phyloP scores from a whole-genome alignment of 2,329 filamentous ascomycete species.

The Amylocarpus encephaloides region DNA sequence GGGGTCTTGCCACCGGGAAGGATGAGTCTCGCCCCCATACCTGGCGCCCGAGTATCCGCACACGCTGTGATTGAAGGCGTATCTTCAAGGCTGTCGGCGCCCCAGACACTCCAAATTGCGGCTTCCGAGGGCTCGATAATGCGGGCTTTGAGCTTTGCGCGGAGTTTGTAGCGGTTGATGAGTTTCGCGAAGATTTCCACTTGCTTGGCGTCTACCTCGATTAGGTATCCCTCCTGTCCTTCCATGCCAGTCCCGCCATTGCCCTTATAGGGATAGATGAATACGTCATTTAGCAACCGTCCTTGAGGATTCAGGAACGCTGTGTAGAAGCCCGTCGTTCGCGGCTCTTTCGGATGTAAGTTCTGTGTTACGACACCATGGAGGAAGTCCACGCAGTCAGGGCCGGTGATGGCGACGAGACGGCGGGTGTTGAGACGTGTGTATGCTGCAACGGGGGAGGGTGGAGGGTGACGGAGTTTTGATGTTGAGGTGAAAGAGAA shows the following conservation, averaged over 20 bases:
- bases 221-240: slow-evolving; percentile 48
- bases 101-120: slow-evolving; percentile 69
- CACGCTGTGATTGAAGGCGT: slow-evolving; percentile 24
- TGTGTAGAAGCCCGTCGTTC: slow-evolving; percentile 59
- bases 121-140: slow-evolving; percentile 59
- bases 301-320: slow-evolving; percentile 84
- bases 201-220: slow-evolving; percentile 74
- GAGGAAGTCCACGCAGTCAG: slow-evolving; percentile 75
- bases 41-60: slow-evolving; percentile 47
- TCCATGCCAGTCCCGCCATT: neutral
- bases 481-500: slow-evolving; percentile 4
- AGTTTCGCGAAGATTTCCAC: slow-evolving; percentile 59
- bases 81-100: neutral
- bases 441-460: slow-evolving; percentile 42
- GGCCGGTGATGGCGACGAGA: slow-evolving; percentile 72
- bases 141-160: slow-evolving; percentile 68
- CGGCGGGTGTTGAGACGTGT: slow-evolving; percentile 63
- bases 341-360: slow-evolving; percentile 35
- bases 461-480: slow-evolving; percentile 26
- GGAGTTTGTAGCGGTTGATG: slow-evolving; percentile 78
- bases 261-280: slow-evolving; percentile 61
- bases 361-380: slow-evolving; percentile 82
- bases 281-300: slow-evolving; percentile 80
- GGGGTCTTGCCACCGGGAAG: slow-evolving; percentile 33
- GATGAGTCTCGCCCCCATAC: slow-evolving; percentile 47